Evolutionary conservation across 352 stramenopile genomes (phyloP).

Genomic region (Globisporangium paroecandrum): DNA sequence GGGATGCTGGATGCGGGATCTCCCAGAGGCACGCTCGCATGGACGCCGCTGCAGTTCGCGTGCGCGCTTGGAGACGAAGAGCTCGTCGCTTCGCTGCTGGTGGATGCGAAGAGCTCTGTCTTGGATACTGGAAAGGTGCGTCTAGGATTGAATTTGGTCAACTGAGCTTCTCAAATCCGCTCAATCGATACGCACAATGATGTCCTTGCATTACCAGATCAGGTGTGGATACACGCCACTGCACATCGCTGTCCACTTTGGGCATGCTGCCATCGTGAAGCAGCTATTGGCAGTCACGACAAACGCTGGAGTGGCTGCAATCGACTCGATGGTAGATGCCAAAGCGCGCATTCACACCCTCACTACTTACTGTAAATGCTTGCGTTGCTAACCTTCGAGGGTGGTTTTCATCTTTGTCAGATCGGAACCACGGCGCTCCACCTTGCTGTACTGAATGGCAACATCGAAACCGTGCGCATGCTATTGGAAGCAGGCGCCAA

Average conservation of each 20-base stretch:
- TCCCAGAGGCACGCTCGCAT: constrained; percentile 47
- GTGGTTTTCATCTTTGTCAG: constrained; percentile 17
- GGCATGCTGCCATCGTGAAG: constrained; percentile 49
- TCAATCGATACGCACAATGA: not conserved
- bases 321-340: constrained; percentile 17
- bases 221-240: constrained; percentile 61
- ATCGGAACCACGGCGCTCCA: constrained; percentile 55
- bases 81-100: constrained; percentile 36
- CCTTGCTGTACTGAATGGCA: constrained; percentile 54
- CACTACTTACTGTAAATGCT: not conserved
- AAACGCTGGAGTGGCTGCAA: constrained; percentile 17
- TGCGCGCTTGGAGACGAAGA: constrained; percentile 61
- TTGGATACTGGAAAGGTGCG: constrained; percentile 12
- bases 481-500: constrained; percentile 35
- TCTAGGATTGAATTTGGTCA: not conserved
- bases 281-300: constrained; percentile 30
- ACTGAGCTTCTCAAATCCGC: not conserved
- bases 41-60: constrained; percentile 77
- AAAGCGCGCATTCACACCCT: not conserved
- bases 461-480: constrained; percentile 41
- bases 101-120: constrained; percentile 13
- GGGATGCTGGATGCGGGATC: constrained; percentile 51
- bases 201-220: constrained; percentile 27
- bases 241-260: constrained; percentile 65
- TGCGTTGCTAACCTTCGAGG: not conserved